Conservation (phyloP, 768 basidiomycete species). For the Arthromyces matolae region DNA sequence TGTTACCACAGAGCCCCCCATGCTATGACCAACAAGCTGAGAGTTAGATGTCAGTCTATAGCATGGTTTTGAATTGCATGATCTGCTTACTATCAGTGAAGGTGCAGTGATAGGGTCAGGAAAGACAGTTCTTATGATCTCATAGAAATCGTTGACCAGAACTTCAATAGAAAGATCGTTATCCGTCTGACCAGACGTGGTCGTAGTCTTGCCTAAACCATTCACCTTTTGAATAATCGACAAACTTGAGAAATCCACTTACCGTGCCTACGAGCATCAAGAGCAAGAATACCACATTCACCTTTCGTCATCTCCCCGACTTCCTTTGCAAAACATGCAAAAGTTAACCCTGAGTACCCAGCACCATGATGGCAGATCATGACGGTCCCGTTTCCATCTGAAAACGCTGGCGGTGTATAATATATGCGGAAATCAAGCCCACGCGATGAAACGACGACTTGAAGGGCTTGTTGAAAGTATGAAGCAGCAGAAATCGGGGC, state of each 20-base stretch:
- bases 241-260: slow-evolving; percentile 19
- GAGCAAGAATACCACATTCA: slow-evolving; percentile 75
- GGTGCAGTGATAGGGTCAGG: slow-evolving; percentile 62
- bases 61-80: not conserved
- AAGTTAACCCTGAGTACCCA: slow-evolving; percentile 86
- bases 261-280: slow-evolving; percentile 91
- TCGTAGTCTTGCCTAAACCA: slow-evolving; percentile 60
- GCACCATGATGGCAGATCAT: slow-evolving; percentile 95
- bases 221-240: not conserved
- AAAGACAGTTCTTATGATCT: slow-evolving; percentile 65
- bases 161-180: slow-evolving; percentile 70
- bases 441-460: slow-evolving; percentile 62
- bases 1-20: slow-evolving; percentile 91
- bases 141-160: slow-evolving; percentile 72
- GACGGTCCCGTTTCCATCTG: slow-evolving; percentile 59
- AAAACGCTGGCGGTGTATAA: slow-evolving; percentile 65
- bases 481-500: slow-evolving; percentile 72
- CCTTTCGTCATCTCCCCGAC: slow-evolving; percentile 55
- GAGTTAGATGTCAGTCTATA: not conserved
- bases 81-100: slow-evolving; percentile 60
- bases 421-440: slow-evolving; percentile 75
- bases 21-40: slow-evolving; percentile 90
- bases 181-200: slow-evolving; percentile 34
- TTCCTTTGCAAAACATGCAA: slow-evolving; percentile 88
- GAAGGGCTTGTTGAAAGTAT: slow-evolving; percentile 78